Conservation (phyloP, 202 grass and related monocot genomes). For the Digitaria exilis region DNA sequence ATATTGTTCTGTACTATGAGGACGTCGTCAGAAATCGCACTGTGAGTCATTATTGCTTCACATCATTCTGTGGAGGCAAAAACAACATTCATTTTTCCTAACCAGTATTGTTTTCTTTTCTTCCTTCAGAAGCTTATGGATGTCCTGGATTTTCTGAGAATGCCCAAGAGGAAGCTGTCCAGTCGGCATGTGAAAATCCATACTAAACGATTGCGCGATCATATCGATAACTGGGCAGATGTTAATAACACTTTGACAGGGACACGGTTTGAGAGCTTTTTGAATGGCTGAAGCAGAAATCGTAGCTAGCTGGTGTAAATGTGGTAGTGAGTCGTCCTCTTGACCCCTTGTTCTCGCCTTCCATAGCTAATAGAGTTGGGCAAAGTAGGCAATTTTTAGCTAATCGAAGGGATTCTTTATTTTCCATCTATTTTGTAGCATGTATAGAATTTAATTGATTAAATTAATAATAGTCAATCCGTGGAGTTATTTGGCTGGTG, state of each 20-base stretch:
- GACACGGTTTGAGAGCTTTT: constrained; percentile 66
- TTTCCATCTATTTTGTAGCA: background rate
- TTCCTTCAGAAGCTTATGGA: constrained; percentile 76
- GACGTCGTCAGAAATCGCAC: constrained; percentile 70
- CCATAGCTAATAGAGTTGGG: constrained; percentile 29
- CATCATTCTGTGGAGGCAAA: constrained; percentile 1
- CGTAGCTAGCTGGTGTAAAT: constrained; percentile 46
- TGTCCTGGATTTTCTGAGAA: constrained; percentile 82
- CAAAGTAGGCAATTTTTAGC: constrained; percentile 30
- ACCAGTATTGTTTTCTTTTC: constrained; percentile 25
- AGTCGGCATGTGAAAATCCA: constrained; percentile 94
- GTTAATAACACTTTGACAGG: constrained; percentile 73
- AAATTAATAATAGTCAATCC: constrained; percentile 16
- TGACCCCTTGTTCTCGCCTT: background rate
- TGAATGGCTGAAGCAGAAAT: constrained; percentile 51
- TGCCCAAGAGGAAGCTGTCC: constrained; percentile 66
- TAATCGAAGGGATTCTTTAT: constrained; percentile 32
- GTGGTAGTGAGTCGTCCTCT: constrained; percentile 35
- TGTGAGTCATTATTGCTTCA: constrained; percentile 52
- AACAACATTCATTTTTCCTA: background rate
- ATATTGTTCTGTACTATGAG: constrained; percentile 86
- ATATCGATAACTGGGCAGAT: constrained; percentile 83
- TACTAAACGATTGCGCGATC: constrained; percentile 64
- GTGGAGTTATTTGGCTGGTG: background rate
- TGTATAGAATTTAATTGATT: constrained; percentile 28